These are phyloP conservation scores for Dothidotthia symphoricarpi DNA, from an alignment of 2,329 filamentous ascomycete species.

Conservation along the genomic window DNA sequence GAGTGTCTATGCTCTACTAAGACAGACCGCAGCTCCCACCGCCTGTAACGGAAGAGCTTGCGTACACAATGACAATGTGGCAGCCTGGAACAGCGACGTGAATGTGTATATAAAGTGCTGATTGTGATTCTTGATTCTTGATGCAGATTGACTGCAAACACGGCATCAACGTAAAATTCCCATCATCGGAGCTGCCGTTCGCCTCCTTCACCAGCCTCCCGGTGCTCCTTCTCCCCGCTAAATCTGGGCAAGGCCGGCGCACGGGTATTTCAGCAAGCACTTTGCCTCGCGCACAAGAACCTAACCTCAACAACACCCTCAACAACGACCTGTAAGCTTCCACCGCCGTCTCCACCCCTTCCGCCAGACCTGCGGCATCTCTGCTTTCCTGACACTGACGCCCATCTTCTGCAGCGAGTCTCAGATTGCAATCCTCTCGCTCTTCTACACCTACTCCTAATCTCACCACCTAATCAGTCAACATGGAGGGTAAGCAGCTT, in stretches of 20 bases:
- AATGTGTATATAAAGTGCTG: conserved; percentile 14
- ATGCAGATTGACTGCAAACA: no score
- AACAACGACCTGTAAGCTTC: conserved; percentile 35
- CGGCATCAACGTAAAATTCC: neutral
- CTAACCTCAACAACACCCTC: conserved; percentile 33
- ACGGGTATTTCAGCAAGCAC: conserved; percentile 45
- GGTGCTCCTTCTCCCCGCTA: conserved; percentile 37
- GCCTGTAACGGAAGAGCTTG: conserved; percentile 39
- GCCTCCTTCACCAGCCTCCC: conserved; percentile 30
- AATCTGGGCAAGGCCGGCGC: conserved; percentile 43
- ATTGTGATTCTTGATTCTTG: no score
- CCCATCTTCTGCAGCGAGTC: conserved; percentile 31
- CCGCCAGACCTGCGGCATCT: conserved; percentile 22
- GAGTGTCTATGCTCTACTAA: conserved; percentile 12
- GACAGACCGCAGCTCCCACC: conserved; percentile 23
- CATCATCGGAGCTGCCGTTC: conserved; percentile 13
- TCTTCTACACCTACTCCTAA: conserved; percentile 36
- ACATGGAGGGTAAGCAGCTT: conserved; percentile 66
- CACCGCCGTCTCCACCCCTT: conserved; percentile 29
- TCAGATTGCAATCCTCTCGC: conserved; percentile 32
- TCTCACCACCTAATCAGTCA: conserved; percentile 47
- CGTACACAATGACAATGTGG: conserved; percentile 23
- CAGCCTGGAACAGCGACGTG: conserved; percentile 22
- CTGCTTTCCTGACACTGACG: conserved; percentile 27
- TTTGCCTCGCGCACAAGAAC: conserved; percentile 43